Evolutionary conservation across 768 basidiomycete species (phyloP), one percentile per base, ranked within the genome.

Genomic region (Trichaptum fuscoviolaceum): DNA sequence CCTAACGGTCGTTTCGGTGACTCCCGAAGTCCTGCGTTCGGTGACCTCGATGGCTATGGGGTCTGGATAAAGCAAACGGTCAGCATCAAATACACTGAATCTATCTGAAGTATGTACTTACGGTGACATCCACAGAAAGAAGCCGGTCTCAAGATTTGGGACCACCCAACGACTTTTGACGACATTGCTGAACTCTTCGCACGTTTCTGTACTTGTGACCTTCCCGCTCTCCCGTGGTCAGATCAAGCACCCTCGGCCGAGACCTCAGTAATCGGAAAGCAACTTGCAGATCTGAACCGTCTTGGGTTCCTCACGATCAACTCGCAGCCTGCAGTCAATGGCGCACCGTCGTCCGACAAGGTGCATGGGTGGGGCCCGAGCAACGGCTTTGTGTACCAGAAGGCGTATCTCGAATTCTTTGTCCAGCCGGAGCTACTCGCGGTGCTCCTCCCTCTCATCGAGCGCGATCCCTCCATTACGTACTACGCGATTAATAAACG

Each of bases 1-100:
- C 97, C 97, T 63, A 99, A 99, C 76, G 97, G 97, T 65, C 93
- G 97, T 70, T 99, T 96, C 74, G 97, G 97, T 71, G 97, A 99
- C 79, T 90, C 96, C 7, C 87, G 97, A 66, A 94, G 92, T 83
- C 97, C 97, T 30, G 97, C 97, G 17, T 99, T 97, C 70, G 97
- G 97, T 72, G 97, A 99, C 78, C 79, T 99, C 65, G 96, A 99
- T 73, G 96, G 96, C 1, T 98, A 96, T 70, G 96, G 96, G 64
- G 87, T 97, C 57, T 93, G 85, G 76, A 86, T 99, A 71, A 95
- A 95, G 75, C 91, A 96, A 73, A 88, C 91, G 42, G 42, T 52
- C 10, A 6, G 95, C 93, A 67, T 68, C 85, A 72, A 9, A 52
- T 27, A 20, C 8, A 24, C 57, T 17, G 27, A 18, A 5, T 15